Conservation (phyloP, 345 rosid species). For the Psidium friedrichsthalianum region DNA sequence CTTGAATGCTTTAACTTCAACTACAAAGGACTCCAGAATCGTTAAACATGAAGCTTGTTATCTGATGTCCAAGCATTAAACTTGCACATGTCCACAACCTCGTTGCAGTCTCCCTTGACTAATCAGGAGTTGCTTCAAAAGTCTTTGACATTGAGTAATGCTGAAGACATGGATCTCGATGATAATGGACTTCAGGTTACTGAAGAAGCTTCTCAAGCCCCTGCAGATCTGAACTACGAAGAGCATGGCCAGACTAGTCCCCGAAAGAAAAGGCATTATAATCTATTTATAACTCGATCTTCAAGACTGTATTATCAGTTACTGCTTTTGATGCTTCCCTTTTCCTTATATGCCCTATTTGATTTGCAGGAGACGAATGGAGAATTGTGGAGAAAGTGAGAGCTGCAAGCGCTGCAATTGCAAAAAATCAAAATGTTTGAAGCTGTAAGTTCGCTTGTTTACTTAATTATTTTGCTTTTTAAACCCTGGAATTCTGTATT, state of each 20-base stretch:
- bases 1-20: slow-evolving; percentile 65
- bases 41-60: slow-evolving; percentile 27
- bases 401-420: slow-evolving; percentile 93
- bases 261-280: slow-evolving; percentile 60
- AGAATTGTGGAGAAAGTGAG: slow-evolving; percentile 59
- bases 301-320: background rate
- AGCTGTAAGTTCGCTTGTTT: slow-evolving; percentile 58
- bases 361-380: slow-evolving; percentile 48
- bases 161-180: slow-evolving; percentile 15
- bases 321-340: slow-evolving; percentile 1
- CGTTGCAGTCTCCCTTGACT: slow-evolving; percentile 23
- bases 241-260: slow-evolving; percentile 64
- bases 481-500: background rate
- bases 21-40: slow-evolving; percentile 26
- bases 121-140: slow-evolving; percentile 27
- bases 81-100: slow-evolving; percentile 16
- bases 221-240: slow-evolving; percentile 27
- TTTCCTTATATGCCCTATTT: slow-evolving; percentile 18
- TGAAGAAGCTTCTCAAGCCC: slow-evolving; percentile 44
- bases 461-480: background rate
- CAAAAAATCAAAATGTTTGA: slow-evolving; percentile 87
- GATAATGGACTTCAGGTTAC: slow-evolving; percentile 23
- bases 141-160: slow-evolving; percentile 19
- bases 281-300: background rate
- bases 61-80: slow-evolving; percentile 32